Conservation (phyloP, 2,329 filamentous ascomycete genomes). For the Sarocladiaceae sp. region DNA sequence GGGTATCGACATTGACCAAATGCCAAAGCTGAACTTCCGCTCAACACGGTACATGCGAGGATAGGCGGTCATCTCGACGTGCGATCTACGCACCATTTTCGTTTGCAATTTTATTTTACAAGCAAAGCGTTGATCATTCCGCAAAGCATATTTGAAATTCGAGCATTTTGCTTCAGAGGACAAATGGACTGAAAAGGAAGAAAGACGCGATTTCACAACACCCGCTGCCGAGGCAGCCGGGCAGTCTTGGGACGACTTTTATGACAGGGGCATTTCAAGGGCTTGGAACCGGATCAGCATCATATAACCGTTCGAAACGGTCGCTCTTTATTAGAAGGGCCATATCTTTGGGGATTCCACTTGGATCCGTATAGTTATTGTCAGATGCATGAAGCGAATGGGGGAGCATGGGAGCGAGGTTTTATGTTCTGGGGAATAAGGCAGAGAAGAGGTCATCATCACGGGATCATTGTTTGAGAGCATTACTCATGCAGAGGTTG, state of each 20-base stretch:
- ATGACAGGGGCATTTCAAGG: neutral
- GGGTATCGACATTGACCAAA: constrained; percentile 33
- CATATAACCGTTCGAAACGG: neutral
- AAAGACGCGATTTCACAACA: neutral
- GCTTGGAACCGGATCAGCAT: neutral
- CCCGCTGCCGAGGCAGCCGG: neutral
- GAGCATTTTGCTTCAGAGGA: neutral
- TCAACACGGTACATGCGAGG: constrained; percentile 35
- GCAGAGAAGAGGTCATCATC: no score
- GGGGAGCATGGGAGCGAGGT: no score
- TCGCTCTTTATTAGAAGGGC: neutral
- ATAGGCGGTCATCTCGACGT: neutral
- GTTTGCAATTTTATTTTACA: neutral
- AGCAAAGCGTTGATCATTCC: constrained; percentile 1
- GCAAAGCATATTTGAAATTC: neutral
- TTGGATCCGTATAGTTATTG: no score
- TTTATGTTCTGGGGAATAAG: no score
- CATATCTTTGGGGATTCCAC: no score
- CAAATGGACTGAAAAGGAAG: neutral
- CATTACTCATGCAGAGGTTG: no score
- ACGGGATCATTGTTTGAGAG: no score
- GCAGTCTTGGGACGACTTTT: neutral
- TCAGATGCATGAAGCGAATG: no score
- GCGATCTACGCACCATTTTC: neutral
- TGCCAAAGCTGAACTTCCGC: constrained; percentile 36